These are phyloP conservation scores for Jaltomata sinuosa DNA, from an alignment of 257 asterid genomes.

Conservation along the genomic window DNA sequence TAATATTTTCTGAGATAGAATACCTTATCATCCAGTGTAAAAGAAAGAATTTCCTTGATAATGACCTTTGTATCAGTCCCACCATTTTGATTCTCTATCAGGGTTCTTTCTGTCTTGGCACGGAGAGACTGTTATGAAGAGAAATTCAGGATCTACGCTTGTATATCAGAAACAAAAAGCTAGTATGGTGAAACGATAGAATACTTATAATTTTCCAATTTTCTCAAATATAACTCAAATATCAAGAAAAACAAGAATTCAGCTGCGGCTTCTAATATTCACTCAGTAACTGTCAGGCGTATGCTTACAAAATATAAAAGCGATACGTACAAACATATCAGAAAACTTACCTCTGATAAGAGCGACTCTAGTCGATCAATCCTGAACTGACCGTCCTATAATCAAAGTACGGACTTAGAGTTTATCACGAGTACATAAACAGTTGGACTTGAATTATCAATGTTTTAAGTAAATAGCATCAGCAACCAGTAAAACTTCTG, in stretches of 20 bases:
- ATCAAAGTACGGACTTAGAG: slow-evolving; percentile 28
- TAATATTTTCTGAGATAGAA: background rate
- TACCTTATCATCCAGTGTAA: slow-evolving; percentile 79
- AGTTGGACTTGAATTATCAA: background rate
- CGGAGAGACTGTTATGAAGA: slow-evolving; percentile 59
- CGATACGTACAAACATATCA: background rate
- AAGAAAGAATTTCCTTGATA: slow-evolving; percentile 58
- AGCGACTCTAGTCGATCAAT: slow-evolving; percentile 95
- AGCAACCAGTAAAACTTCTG: background rate
- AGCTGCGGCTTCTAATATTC: background rate
- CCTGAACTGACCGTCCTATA: slow-evolving; percentile 85
- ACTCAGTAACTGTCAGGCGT: background rate
- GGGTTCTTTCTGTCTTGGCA: slow-evolving; percentile 61
- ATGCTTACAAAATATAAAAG: background rate
- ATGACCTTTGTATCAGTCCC: slow-evolving; percentile 38
- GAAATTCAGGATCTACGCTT: slow-evolving; percentile 11
- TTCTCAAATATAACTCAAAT: background rate
- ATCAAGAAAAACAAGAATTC: background rate
- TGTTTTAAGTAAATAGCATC: background rate
- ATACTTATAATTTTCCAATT: background rate
- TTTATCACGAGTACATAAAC: background rate
- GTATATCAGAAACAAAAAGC: background rate
- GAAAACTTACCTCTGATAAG: slow-evolving; percentile 62
- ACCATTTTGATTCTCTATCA: slow-evolving; percentile 35
- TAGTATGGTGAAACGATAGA: slow-evolving; percentile 6